phyloP scores from a whole-genome alignment of 2,329 filamentous ascomycete species.

The Fusarium pseudocircinatum region DNA sequence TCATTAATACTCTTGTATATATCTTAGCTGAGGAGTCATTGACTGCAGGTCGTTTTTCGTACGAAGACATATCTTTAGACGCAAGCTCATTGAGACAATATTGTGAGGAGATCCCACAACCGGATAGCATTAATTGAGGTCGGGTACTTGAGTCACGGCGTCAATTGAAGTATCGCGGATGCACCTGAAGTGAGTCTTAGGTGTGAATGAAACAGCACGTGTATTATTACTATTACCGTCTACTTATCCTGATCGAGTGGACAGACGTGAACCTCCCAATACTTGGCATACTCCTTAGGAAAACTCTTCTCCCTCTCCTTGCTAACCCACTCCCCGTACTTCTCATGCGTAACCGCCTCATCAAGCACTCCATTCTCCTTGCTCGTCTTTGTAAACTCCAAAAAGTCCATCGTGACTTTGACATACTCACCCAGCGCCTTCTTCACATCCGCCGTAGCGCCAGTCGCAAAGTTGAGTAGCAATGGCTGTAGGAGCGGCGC shows the following conservation, averaged over 20 bases:
- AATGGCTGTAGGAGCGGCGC: conserved; percentile 71
- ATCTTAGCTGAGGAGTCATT: conserved; percentile 5
- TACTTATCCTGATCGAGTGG: conserved; percentile 31
- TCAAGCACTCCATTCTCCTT: conserved; percentile 58
- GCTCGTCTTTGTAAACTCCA: conserved; percentile 57
- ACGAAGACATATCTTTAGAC: not conserved
- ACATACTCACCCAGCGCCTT: conserved; percentile 70
- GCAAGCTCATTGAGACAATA: not conserved
- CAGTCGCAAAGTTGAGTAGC: conserved; percentile 69
- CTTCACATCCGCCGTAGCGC: conserved; percentile 65
- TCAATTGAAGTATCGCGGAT: too few relatives aligned
- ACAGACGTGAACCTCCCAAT: conserved; percentile 57
- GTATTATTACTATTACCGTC: not conserved
- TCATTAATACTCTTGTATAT: conserved; percentile 16
- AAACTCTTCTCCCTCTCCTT: conserved; percentile 46
- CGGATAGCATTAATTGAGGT: not conserved
- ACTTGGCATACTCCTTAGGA: conserved; percentile 46
- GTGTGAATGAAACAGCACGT: not conserved
- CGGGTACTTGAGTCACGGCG: too few relatives aligned
- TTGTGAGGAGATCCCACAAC: too few relatives aligned
- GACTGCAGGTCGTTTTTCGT: not conserved
- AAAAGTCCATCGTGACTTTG: conserved; percentile 65
- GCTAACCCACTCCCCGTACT: conserved; percentile 54
- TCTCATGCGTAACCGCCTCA: conserved; percentile 57
- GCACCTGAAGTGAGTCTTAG: too few relatives aligned